A percentile compares a stretch with the other conserved stretches of the same genome.
Conservation (phyloP, 176 grass and related monocot species). For the Eleusine indica region DNA sequence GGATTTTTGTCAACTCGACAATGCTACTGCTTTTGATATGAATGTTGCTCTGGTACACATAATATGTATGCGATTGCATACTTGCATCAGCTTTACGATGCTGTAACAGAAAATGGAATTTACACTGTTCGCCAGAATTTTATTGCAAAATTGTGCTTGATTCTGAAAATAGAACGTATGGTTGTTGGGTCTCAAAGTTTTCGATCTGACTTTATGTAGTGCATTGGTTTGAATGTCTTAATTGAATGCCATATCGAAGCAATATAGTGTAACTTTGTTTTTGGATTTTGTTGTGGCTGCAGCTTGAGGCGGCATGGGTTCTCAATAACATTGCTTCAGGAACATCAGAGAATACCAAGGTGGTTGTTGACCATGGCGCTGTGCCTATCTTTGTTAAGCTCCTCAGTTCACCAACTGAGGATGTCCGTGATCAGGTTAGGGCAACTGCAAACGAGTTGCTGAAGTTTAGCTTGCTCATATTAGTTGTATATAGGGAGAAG, state of each 20-base stretch:
- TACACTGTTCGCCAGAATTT: not conserved
- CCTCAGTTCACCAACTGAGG: not conserved
- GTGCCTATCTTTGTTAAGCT: not conserved
- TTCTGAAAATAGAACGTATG: not conserved
- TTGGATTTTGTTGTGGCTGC: too few relatives aligned
- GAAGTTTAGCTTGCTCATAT: not conserved
- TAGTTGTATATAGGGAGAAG: not conserved
- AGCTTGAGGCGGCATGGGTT: not conserved
- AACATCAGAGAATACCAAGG: not conserved
- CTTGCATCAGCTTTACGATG: not conserved
- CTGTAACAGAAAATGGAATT: not conserved
- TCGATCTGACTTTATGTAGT: not conserved
- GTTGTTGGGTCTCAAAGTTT: not conserved
- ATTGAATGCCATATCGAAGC: too few relatives aligned
- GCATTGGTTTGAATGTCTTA: not conserved
- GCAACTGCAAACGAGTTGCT: too few relatives aligned
- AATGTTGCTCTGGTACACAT: not conserved
- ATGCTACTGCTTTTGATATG: slow-evolving; percentile 7
- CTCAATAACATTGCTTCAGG: not conserved
- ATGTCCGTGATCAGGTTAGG: not conserved
- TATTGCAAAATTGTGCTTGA: not conserved
- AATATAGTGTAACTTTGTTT: too few relatives aligned
- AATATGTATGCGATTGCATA: too few relatives aligned
- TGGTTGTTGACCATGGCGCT: not conserved
- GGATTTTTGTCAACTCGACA: not conserved